Conservation (phyloP, 2,329 filamentous ascomycete species). For the Sordariomycetes sp. region DNA sequence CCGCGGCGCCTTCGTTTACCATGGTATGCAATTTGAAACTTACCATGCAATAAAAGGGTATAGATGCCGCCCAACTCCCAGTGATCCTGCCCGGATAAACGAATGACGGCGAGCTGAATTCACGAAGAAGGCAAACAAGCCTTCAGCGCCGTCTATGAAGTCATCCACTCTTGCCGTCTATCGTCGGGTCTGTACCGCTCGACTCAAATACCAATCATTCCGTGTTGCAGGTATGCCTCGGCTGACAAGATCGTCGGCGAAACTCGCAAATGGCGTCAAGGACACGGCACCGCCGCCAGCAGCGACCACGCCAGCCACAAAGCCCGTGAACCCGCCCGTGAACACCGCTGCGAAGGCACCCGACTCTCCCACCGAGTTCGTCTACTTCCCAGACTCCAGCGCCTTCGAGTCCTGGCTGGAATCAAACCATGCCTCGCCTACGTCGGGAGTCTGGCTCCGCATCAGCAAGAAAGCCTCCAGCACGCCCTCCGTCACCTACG, state of each 20-base stretch:
- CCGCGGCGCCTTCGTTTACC: not conserved
- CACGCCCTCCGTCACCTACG: conserved; percentile 33
- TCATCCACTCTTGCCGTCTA: not conserved
- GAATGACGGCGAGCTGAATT: not conserved
- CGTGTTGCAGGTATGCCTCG: not conserved
- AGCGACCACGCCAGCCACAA: not conserved
- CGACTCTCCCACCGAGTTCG: conserved; percentile 8
- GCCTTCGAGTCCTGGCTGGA: conserved; percentile 29
- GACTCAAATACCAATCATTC: not conserved
- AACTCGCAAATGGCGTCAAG: not conserved
- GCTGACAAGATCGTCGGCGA: not conserved
- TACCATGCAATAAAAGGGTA: not conserved
- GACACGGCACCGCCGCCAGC: not conserved
- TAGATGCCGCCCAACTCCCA: not conserved
- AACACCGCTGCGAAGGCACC: no score
- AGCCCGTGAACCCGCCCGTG: not conserved
- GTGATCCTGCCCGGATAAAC: not conserved
- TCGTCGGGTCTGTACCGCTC: not conserved
- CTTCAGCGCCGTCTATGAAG: not conserved
- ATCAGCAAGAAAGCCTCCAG: conserved; percentile 34
- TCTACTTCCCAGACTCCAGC: conserved; percentile 15
- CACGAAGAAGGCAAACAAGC: not conserved
- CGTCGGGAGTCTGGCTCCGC: conserved; percentile 32
- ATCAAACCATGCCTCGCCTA: conserved; percentile 15
- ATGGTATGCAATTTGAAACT: not conserved